A percentile compares a stretch with the other conserved stretches of the same genome.
phyloP scores from a whole-genome alignment of 1,284 basidiomycete genomes.

The Apiotrichum mycotoxinovorans region DNA sequence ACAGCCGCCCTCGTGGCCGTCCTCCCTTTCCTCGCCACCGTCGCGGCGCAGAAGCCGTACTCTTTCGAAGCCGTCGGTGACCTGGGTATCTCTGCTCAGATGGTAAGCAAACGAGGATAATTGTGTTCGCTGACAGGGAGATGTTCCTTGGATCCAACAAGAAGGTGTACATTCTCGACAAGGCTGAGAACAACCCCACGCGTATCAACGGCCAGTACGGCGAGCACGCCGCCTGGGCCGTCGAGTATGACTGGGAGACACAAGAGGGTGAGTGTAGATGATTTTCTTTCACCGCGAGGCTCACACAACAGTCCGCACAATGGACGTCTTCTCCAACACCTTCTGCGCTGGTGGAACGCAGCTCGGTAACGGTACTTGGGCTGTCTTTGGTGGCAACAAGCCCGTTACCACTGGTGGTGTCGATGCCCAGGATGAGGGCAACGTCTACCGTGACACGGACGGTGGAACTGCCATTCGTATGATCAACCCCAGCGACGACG shows the following conservation, averaged over 20 bases:
- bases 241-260: conserved; percentile 52
- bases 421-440: conserved; percentile 38
- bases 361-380: conserved; percentile 56
- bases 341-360: conserved; percentile 62
- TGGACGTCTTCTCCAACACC: conserved; percentile 76
- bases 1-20: background rate
- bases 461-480: conserved; percentile 62
- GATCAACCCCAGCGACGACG: conserved; percentile 68
- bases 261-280: conserved; percentile 40
- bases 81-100: conserved; percentile 47
- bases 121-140: conserved; percentile 24
- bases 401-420: conserved; percentile 50
- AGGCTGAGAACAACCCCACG: conserved; percentile 57
- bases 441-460: conserved; percentile 56
- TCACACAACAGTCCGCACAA: conserved; percentile 38
- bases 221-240: conserved; percentile 49
- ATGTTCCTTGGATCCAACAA: conserved; percentile 52
- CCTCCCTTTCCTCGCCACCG: background rate
- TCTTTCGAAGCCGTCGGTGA: conserved; percentile 42
- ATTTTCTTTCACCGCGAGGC: background rate
- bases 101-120: conserved; percentile 34
- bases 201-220: conserved; percentile 53
- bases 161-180: conserved; percentile 55
- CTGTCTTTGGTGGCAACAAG: conserved; percentile 59
- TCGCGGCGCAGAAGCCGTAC: conserved; percentile 22